These are phyloP conservation scores for Ustanciosporium gigantosporum DNA, from an alignment of 1,284 basidiomycete genomes.

Conservation along the genomic window DNA sequence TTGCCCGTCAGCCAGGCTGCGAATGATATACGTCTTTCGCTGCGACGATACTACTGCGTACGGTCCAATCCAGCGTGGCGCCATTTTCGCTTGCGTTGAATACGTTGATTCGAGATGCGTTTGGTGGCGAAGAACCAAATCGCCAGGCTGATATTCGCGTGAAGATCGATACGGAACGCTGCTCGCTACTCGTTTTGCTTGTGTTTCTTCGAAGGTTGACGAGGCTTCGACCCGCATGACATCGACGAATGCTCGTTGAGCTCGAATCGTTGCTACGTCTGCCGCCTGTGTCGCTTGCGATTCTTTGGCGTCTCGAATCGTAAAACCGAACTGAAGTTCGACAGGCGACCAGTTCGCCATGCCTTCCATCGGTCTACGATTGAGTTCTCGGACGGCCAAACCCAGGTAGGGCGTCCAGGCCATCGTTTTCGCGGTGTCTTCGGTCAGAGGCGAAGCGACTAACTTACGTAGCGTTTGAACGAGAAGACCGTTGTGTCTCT, in stretches of 20 bases:
- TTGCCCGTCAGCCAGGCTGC: not conserved
- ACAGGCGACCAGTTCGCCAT: not conserved
- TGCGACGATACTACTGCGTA: not conserved
- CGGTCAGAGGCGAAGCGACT: not conserved
- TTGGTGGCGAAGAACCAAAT: not conserved
- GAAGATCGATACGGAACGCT: not conserved
- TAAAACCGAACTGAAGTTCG: not conserved
- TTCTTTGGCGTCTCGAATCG: not conserved
- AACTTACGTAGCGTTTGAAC: not conserved
- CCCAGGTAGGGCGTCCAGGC: not conserved
- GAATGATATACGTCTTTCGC: constrained; percentile 1
- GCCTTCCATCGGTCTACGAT: not conserved
- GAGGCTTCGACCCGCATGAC: not conserved
- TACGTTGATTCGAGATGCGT: not conserved
- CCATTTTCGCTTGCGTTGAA: not conserved
- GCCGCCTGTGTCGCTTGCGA: not conserved
- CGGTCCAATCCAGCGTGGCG: constrained; percentile 1
- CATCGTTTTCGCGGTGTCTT: not conserved
- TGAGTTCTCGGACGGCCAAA: not conserved
- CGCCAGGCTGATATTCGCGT: not conserved
- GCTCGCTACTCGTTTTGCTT: not conserved
- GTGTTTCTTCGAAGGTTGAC: not conserved
- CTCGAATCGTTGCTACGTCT: not conserved
- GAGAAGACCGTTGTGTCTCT: not conserved
- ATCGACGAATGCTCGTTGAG: not conserved